Percentiles rank a stretch among this genome's conserved stretches.
phyloP scores from a whole-genome alignment of 768 basidiomycete genomes.

The Rubroboletus pulcherrimus region DNA sequence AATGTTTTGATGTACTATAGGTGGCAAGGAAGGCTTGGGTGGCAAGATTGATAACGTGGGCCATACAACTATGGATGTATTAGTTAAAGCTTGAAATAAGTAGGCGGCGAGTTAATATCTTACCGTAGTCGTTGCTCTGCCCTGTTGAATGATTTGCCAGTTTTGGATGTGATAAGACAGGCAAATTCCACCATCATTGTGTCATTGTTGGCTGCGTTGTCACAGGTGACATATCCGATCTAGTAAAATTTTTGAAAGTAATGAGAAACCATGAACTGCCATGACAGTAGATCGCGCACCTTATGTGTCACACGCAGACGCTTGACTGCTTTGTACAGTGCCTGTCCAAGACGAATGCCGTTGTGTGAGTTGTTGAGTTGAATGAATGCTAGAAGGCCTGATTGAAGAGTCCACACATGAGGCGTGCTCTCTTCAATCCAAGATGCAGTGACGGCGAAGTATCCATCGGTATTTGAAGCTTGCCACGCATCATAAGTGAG shows the following conservation, averaged over 20 bases:
- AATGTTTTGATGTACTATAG: background rate
- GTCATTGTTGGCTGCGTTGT: background rate
- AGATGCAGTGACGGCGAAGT: slow-evolving; percentile 34
- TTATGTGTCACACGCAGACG: slow-evolving; percentile 29
- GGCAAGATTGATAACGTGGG: background rate
- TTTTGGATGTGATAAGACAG: slow-evolving; percentile 12
- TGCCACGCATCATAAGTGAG: slow-evolving; percentile 42
- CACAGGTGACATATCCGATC: slow-evolving; percentile 28
- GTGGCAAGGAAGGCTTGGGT: background rate
- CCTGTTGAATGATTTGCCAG: background rate
- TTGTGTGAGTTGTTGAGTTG: slow-evolving; percentile 41
- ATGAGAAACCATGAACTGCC: too few species aligned
- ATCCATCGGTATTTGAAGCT: slow-evolving; percentile 35
- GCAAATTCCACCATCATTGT: background rate
- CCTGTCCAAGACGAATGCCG: slow-evolving; percentile 21
- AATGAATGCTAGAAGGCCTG: slow-evolving; percentile 33
- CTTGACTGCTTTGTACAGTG: slow-evolving; percentile 35
- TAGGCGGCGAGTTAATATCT: background rate
- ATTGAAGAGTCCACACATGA: slow-evolving; percentile 27
- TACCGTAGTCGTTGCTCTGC: background rate
- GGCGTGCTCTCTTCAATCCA: slow-evolving; percentile 15
- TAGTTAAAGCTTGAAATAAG: too few species aligned
- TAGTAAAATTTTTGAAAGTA: too few species aligned
- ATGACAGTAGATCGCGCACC: slow-evolving; percentile 22
- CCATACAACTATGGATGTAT: background rate